Percentiles rank a stretch among this genome's conserved stretches.
Evolutionary conservation across 129 eudicot species (phyloP).

Genomic region (Daucus carota): DNA sequence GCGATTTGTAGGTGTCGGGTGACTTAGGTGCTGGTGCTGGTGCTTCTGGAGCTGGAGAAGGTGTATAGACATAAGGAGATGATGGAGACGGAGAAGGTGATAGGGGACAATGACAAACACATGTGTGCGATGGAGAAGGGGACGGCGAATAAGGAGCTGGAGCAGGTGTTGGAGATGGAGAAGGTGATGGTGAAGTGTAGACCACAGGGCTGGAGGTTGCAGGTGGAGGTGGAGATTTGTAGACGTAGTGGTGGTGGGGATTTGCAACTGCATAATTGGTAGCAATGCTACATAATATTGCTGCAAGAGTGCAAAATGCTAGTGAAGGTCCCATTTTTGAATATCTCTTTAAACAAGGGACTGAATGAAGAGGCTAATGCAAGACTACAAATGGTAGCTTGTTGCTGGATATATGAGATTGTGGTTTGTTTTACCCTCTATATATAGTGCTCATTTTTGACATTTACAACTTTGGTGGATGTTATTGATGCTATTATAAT

Average conservation of each 20-base stretch:
- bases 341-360: neutral
- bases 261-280: neutral
- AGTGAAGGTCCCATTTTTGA: neutral
- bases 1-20: neutral
- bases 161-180: neutral
- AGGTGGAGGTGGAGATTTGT: neutral
- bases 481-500: no score
- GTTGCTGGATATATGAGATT: neutral
- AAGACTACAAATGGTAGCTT: neutral
- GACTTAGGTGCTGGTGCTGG: neutral
- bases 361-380: neutral
- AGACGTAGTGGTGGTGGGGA: neutral
- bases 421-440: neutral
- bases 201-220: neutral
- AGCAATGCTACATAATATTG: neutral
- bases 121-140: neutral
- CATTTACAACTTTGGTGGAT: neutral
- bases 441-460: neutral
- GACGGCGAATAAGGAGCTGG: neutral
- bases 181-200: neutral
- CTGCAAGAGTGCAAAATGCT: neutral
- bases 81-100: neutral
- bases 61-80: neutral
- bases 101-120: conserved; percentile 8
- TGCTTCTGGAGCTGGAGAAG: neutral